These are phyloP conservation scores for Hanseniaspora hatyaiensis DNA, from an alignment of 805 yeast genomes.

Conservation along the genomic window DNA sequence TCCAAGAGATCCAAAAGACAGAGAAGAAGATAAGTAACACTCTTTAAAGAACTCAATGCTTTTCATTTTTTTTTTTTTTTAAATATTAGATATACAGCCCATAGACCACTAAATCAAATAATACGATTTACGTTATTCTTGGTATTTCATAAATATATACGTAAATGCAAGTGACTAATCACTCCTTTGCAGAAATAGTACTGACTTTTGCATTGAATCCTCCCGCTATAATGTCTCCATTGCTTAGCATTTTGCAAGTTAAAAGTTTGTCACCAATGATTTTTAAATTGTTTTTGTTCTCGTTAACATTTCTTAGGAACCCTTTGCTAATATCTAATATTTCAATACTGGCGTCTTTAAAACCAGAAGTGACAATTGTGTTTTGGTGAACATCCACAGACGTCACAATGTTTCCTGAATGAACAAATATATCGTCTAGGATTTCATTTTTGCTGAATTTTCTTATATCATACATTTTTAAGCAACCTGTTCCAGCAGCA, in stretches of 20 bases:
- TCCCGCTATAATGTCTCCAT: not conserved
- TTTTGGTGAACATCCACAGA: constrained; percentile 1
- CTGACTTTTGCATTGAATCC: constrained; percentile 9
- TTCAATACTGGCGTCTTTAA: constrained; percentile 6
- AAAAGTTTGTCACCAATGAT: constrained; percentile 6
- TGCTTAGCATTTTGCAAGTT: not conserved
- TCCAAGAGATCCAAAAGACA: constrained; percentile 12
- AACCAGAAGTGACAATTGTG: constrained; percentile 1
- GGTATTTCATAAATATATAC: not conserved
- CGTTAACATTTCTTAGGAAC: not conserved
- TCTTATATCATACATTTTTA: constrained; percentile 11
- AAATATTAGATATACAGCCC: too few relatives aligned
- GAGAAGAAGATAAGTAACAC: constrained; percentile 6
- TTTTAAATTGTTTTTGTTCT: not conserved
- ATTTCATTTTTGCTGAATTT: not conserved
- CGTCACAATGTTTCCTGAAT: constrained; percentile 8
- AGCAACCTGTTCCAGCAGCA: not conserved
- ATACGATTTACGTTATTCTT: too few relatives aligned
- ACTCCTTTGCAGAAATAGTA: not conserved
- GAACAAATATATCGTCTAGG: not conserved
- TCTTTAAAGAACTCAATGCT: too few relatives aligned
- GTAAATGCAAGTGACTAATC: not conserved
- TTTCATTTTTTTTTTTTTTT: too few relatives aligned
- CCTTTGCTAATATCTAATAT: not conserved
- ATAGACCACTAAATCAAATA: too few relatives aligned